Conservation (phyloP, 2,329 filamentous ascomycete genomes). For the Penicillium polonicum region DNA sequence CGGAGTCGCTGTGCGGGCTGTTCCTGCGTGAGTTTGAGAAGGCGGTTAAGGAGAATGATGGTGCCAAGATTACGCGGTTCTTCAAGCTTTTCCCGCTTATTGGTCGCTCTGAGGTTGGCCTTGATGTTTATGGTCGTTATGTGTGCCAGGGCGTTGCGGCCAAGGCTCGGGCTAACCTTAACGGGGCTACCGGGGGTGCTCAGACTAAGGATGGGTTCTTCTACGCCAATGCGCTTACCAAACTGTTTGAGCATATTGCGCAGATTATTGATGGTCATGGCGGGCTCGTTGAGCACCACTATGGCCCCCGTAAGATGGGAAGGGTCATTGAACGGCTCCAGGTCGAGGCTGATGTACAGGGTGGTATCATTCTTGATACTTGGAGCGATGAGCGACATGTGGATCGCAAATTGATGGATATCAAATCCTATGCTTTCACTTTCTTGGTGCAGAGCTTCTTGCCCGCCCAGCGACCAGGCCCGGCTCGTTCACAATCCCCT, state of each 20-base stretch:
- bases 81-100: conserved; percentile 98
- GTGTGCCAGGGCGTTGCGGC: conserved; percentile 92
- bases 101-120: conserved; percentile 78
- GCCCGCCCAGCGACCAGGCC: conserved; percentile 65
- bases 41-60: conserved; percentile 82
- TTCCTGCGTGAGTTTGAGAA: conserved; percentile 95
- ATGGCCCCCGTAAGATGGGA: conserved; percentile 88
- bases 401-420: conserved; percentile 83
- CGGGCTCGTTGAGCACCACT: conserved; percentile 87
- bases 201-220: conserved; percentile 77
- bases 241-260: conserved; percentile 94
- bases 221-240: conserved; percentile 86
- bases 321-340: conserved; percentile 91
- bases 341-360: conserved; percentile 92
- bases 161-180: conserved; percentile 76
- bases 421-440: conserved; percentile 96
- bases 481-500: conserved; percentile 73
- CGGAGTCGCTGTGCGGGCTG: conserved; percentile 83
- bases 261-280: conserved; percentile 94
- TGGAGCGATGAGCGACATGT: conserved; percentile 89
- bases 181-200: conserved; percentile 60
- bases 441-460: conserved; percentile 95
- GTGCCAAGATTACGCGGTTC: conserved; percentile 86
- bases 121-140: conserved; percentile 94
- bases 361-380: conserved; percentile 90